Percentiles rank a stretch among this genome's conserved stretches.
These are phyloP conservation scores for Sordariomycetes sp. DNA, from an alignment of 2,329 filamentous ascomycete genomes.

Conservation along the genomic window DNA sequence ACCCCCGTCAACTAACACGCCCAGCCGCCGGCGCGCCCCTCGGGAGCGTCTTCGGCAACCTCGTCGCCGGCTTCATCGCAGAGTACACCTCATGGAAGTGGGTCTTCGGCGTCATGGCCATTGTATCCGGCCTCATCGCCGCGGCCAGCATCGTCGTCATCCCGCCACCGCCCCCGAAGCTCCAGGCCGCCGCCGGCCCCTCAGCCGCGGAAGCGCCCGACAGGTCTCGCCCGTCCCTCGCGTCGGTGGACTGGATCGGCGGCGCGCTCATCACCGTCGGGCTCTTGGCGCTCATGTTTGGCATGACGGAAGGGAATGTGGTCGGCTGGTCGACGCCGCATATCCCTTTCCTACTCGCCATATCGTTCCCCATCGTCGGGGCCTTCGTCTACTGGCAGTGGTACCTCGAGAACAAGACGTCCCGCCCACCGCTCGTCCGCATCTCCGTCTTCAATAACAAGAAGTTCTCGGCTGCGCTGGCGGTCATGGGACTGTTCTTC, in stretches of 20 bases:
- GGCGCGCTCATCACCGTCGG: slow-evolving; percentile 48
- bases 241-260: slow-evolving; percentile 46
- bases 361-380: slow-evolving; percentile 40
- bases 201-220: not conserved
- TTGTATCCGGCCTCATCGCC: slow-evolving; percentile 43
- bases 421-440: slow-evolving; percentile 30
- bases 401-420: slow-evolving; percentile 37
- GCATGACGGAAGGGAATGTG: slow-evolving; percentile 55
- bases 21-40: slow-evolving; percentile 49
- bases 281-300: slow-evolving; percentile 49
- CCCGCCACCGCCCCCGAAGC: slow-evolving; percentile 24
- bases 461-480: slow-evolving; percentile 48
- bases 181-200: slow-evolving; percentile 13
- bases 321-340: slow-evolving; percentile 54
- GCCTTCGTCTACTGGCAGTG: slow-evolving; percentile 49
- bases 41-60: slow-evolving; percentile 50
- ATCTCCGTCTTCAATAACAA: slow-evolving; percentile 47
- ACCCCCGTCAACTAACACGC: not conserved
- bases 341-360: slow-evolving; percentile 44
- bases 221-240: not conserved
- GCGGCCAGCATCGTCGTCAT: slow-evolving; percentile 45
- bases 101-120: slow-evolving; percentile 52
- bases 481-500: slow-evolving; percentile 55
- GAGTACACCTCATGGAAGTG: slow-evolving; percentile 52
- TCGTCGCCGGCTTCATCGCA: slow-evolving; percentile 49